These are phyloP conservation scores for Globisporangium heterothallicum DNA, from an alignment of 352 stramenopile genomes.

Conservation along the genomic window DNA sequence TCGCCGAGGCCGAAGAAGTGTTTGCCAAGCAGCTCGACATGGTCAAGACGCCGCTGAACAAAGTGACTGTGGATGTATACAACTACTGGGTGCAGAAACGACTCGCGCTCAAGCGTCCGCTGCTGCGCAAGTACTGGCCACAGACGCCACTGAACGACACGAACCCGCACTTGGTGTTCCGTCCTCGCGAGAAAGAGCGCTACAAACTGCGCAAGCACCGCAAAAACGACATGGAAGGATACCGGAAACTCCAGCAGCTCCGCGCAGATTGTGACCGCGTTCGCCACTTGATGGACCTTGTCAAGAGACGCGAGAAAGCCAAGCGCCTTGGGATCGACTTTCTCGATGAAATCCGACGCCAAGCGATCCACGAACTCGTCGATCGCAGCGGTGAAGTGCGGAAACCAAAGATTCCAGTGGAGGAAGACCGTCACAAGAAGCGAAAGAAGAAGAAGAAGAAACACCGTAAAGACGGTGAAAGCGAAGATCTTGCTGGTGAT, in stretches of 20 bases:
- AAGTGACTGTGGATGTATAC: constrained; percentile 85
- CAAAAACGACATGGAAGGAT: constrained; percentile 96
- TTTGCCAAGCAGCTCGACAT: constrained; percentile 59
- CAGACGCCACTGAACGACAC: constrained; percentile 95
- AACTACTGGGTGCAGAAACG: constrained; percentile 96
- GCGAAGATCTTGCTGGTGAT: constrained; percentile 17
- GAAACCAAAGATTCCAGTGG: constrained; percentile 45
- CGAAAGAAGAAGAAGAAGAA: constrained; percentile 67
- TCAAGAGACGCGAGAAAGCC: constrained; percentile 82
- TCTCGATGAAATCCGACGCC: constrained; percentile 64
- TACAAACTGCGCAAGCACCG: constrained; percentile 96
- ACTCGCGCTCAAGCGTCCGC: constrained; percentile 85
- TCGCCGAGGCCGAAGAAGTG: constrained; percentile 67
- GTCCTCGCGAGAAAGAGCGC: constrained; percentile 95
- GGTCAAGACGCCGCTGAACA: constrained; percentile 68
- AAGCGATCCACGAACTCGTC: constrained; percentile 62
- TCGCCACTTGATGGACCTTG: constrained; percentile 73
- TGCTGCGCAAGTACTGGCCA: constrained; percentile 95
- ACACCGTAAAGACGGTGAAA: constrained; percentile 34
- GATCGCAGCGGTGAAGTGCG: constrained; percentile 32
- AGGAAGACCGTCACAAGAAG: constrained; percentile 54
- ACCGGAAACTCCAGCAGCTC: constrained; percentile 92
- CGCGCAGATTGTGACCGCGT: constrained; percentile 91
- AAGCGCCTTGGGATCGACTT: constrained; percentile 80
- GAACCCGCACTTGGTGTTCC: constrained; percentile 98